Evolutionary conservation across 805 yeast genomes (phyloP), one percentile per base, ranked within the genome.

Genomic region (Pichia gijzeniarum): DNA sequence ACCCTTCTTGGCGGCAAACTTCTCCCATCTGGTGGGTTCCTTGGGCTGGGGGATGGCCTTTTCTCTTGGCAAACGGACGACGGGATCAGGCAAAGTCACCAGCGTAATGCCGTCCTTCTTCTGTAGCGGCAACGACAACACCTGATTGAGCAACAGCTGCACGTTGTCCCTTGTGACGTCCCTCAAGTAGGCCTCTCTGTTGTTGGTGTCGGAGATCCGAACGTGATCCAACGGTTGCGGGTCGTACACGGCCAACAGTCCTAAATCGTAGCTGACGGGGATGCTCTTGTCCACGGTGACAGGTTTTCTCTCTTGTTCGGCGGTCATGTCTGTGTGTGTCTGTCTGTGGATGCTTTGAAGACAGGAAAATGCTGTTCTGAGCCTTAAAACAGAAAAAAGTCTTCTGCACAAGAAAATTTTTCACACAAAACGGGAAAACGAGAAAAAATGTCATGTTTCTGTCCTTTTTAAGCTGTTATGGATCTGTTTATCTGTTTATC

Each of bases 1-100:
- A 59, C 98, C 98, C 70, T 93, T 93, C 75, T 79, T 86, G 48
- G 85, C 85, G 53, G 99, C 99, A 72, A 93, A 93, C 61, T 77
- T 76, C 70, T 93, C 96, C 99, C 99, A 93, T 70, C 82, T 89
- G 53, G 99, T 90, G 56, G 81, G 85, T 45, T 91, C 83, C 71
- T 87, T 93, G 44, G 86, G 80, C 68, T 89, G 90, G 48, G 99
- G 99, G 57, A 93, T 68, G 40, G 96, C 82, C 70, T 93, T 93
- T 65, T 93, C 99, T 73, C 99, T 77, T 45, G 99, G 99, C 52
- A 90, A 72, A 48, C 69, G 76, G 17, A 95, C 82, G 14, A 75
- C 65, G 20, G 96, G 95, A 45, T 78, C 88, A 30, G 99, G 98
- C 49, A 93, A 73, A 58, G 76, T 80, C 44, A 93, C 79, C 51